Percentiles rank a stretch among this genome's conserved stretches.
Conservation (phyloP, 345 rosid species). For the Hypericum perforatum region DNA sequence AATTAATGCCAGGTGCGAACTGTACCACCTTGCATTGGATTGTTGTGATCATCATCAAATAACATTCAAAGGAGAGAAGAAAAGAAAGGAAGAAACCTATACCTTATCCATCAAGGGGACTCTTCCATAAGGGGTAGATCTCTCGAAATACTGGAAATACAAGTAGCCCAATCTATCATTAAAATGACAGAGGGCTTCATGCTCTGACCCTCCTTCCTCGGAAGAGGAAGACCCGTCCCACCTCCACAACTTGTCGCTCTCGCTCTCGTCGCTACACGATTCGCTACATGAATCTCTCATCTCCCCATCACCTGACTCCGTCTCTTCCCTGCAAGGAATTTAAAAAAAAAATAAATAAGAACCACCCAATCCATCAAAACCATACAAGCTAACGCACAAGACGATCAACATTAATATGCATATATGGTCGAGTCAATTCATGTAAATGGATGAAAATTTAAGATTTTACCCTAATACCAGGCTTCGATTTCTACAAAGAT, state of each 20-base stretch:
- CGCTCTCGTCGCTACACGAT: conserved; percentile 80
- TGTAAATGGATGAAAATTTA: too few species aligned
- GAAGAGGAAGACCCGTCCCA: conserved; percentile 65
- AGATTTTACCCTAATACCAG: too few species aligned
- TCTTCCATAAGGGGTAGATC: conserved; percentile 83
- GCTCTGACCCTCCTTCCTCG: conserved; percentile 81
- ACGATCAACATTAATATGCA: too few species aligned
- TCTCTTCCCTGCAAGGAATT: conserved; percentile 55
- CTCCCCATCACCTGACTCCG: conserved; percentile 64
- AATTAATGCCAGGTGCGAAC: too few species aligned
- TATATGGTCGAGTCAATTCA: too few species aligned
- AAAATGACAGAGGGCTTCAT: conserved; percentile 48
- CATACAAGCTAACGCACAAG: too few species aligned
- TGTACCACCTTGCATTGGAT: too few species aligned
- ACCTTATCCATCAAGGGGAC: conserved; percentile 99
- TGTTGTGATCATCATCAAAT: conserved; percentile 1
- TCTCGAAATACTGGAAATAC: conserved; percentile 74
- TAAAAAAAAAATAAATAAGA: neutral
- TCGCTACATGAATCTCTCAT: conserved; percentile 48
- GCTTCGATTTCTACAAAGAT: too few species aligned
- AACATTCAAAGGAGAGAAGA: neutral
- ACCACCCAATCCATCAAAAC: neutral
- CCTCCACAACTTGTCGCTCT: conserved; percentile 72
- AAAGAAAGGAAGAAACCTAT: conserved; percentile 5
- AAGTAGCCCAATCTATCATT: conserved; percentile 78